Percentiles rank a stretch among this genome's conserved stretches.
These are phyloP conservation scores for Lithocarpus polystachyus DNA, from an alignment of 306 rosid species.

Conservation along the genomic window DNA sequence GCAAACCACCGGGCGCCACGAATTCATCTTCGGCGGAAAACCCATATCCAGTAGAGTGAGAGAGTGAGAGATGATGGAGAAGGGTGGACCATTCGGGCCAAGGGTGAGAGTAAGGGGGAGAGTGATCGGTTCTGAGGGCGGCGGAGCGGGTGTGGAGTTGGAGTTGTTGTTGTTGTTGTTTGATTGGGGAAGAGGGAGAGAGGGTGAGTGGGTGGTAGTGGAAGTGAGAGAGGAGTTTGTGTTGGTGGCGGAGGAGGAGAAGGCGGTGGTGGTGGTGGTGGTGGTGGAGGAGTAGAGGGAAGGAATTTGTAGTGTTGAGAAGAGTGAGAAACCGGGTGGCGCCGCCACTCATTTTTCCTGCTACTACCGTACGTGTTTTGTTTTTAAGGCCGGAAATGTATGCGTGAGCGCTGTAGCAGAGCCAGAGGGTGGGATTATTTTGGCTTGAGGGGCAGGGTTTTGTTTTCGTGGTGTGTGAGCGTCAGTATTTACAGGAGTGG, in stretches of 20 bases:
- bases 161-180: constrained; percentile 36
- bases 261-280: constrained; percentile 28
- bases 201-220: constrained; percentile 12
- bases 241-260: constrained; percentile 34
- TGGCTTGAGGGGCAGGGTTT: too few species aligned
- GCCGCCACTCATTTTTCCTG: constrained; percentile 43
- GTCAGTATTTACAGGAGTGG: too few species aligned
- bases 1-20: constrained; percentile 15
- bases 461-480: too few species aligned
- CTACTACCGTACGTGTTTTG: too few species aligned
- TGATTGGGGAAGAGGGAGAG: constrained; percentile 24
- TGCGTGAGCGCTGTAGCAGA: too few species aligned
- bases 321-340: constrained; percentile 62
- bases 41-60: constrained; percentile 19
- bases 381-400: too few species aligned
- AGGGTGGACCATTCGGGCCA: constrained; percentile 70
- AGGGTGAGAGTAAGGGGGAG: constrained; percentile 18
- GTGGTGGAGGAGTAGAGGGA: constrained; percentile 36
- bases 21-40: constrained; percentile 19
- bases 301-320: constrained; percentile 38
- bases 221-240: constrained; percentile 25
- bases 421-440: too few species aligned
- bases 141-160: constrained; percentile 41
- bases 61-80: constrained; percentile 44
- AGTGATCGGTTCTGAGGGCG: constrained; percentile 17